These are phyloP conservation scores for Solanum bukasovii DNA, from an alignment of 257 asterid genomes.

Conservation along the genomic window DNA sequence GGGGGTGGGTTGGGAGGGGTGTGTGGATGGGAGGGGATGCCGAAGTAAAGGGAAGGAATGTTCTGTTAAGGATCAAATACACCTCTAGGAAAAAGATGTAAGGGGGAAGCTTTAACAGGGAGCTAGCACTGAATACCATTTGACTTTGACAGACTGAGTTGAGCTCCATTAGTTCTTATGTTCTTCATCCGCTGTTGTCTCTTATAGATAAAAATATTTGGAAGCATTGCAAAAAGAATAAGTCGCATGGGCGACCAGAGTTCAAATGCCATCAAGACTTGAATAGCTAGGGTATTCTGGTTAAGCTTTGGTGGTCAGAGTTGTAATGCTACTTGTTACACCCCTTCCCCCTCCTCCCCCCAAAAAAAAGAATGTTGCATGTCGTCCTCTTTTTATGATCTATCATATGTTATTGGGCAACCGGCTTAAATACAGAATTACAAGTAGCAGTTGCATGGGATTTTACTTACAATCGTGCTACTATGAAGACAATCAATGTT, in stretches of 20 bases:
- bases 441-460: not conserved
- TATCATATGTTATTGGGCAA: not conserved
- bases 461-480: not conserved
- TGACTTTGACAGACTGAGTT: not conserved
- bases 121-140: not conserved
- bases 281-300: not conserved
- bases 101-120: not conserved
- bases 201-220: not conserved
- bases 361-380: not conserved
- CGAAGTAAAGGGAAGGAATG: not conserved
- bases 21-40: not conserved
- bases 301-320: not conserved
- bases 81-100: not conserved
- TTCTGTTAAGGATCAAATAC: not conserved
- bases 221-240: not conserved
- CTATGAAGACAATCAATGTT: not conserved
- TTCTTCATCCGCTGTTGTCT: not conserved
- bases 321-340: not conserved
- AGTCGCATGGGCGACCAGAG: not conserved
- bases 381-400: not conserved
- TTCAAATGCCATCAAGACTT: not conserved
- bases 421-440: not conserved
- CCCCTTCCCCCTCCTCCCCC: not conserved
- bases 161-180: not conserved
- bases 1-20: not conserved